These are phyloP conservation scores for Candolleomyces aberdarensis DNA, from an alignment of 768 basidiomycete genomes.

Conservation along the genomic window DNA sequence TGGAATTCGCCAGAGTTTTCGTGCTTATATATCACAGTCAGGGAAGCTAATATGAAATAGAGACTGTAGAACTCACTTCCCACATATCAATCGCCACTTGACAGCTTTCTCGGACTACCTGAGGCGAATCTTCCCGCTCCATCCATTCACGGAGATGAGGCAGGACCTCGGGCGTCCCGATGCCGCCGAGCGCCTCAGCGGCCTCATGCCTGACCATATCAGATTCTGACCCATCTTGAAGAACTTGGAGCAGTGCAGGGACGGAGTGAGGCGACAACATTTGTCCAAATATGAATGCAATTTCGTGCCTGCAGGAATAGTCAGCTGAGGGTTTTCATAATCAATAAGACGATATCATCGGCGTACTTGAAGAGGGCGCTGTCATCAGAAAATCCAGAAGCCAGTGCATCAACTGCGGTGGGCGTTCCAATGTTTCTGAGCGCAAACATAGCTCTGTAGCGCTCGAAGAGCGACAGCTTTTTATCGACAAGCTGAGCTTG, in stretches of 20 bases:
- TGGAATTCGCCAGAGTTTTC: conserved; percentile 82
- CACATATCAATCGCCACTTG: conserved; percentile 97
- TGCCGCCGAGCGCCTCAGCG: conserved; percentile 97
- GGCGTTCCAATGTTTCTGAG: conserved; percentile 89
- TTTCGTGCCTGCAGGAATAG: conserved; percentile 71
- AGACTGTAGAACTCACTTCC: conserved; percentile 53
- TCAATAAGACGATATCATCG: background rate
- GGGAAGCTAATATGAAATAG: background rate
- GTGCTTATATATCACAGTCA: conserved; percentile 40
- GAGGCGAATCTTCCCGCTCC: conserved; percentile 70
- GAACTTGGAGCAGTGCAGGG: conserved; percentile 74
- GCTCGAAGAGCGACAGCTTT: conserved; percentile 74
- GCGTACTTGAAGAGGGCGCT: conserved; percentile 91
- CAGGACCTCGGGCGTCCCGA: conserved; percentile 89
- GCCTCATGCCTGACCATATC: conserved; percentile 99
- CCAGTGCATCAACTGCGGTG: conserved; percentile 85
- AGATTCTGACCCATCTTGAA: conserved; percentile 70
- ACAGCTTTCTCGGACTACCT: conserved; percentile 93
- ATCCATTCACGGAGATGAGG: conserved; percentile 86
- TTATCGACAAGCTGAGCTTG: conserved; percentile 63
- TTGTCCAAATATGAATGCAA: conserved; percentile 98
- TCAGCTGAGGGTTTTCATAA: background rate
- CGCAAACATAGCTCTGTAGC: conserved; percentile 98
- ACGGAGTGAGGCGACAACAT: conserved; percentile 86
- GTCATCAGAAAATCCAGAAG: conserved; percentile 84